A percentile compares a stretch with the other conserved stretches of the same genome.
These are phyloP conservation scores for Ceratocystis diversiconidia DNA, from an alignment of 2,329 filamentous ascomycete genomes.

Conservation along the genomic window DNA sequence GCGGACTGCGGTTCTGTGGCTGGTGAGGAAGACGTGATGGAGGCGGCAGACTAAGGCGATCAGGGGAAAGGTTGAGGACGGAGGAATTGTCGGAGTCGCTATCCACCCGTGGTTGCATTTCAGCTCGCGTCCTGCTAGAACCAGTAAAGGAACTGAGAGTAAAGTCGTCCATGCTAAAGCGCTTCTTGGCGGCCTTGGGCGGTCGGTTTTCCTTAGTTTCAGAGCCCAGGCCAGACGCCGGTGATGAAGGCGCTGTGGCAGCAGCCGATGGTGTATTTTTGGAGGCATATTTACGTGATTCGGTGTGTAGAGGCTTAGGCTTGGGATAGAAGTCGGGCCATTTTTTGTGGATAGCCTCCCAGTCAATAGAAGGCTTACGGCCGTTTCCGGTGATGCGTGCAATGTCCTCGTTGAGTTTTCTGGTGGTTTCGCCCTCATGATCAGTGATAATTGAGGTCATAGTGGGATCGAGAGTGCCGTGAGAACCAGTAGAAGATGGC, in stretches of 20 bases:
- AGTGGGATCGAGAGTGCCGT: slow-evolving; percentile 42
- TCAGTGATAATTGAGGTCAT: slow-evolving; percentile 39
- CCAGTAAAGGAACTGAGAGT: slow-evolving; percentile 30
- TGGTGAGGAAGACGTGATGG: slow-evolving; percentile 23
- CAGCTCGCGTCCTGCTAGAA: slow-evolving; percentile 31
- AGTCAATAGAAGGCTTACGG: slow-evolving; percentile 30
- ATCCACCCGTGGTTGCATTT: slow-evolving; percentile 42
- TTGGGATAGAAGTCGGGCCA: slow-evolving; percentile 39
- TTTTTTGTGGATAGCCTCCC: slow-evolving; percentile 34
- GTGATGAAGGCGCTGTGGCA: slow-evolving; percentile 8
- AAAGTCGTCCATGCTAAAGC: slow-evolving; percentile 28
- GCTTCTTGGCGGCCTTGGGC: slow-evolving; percentile 22
- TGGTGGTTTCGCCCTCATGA: slow-evolving; percentile 40
- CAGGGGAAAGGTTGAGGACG: slow-evolving; percentile 24
- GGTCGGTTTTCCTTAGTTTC: slow-evolving; percentile 34
- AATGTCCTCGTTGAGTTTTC: slow-evolving; percentile 36
- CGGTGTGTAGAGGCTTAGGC: slow-evolving; percentile 25
- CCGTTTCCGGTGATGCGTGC: slow-evolving; percentile 29
- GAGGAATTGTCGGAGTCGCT: slow-evolving; percentile 38
- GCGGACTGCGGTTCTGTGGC: slow-evolving; percentile 27
- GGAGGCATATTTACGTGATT: slow-evolving; percentile 6
- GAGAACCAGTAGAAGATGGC: slow-evolving; percentile 42
- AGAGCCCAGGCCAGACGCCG: slow-evolving; percentile 15
- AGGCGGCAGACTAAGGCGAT: slow-evolving; percentile 26
- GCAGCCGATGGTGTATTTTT: slow-evolving; percentile 10